Base-by-base conservation (phyloP, 805 yeast species). In the Saccharomycopsis lassenensis region DNA sequence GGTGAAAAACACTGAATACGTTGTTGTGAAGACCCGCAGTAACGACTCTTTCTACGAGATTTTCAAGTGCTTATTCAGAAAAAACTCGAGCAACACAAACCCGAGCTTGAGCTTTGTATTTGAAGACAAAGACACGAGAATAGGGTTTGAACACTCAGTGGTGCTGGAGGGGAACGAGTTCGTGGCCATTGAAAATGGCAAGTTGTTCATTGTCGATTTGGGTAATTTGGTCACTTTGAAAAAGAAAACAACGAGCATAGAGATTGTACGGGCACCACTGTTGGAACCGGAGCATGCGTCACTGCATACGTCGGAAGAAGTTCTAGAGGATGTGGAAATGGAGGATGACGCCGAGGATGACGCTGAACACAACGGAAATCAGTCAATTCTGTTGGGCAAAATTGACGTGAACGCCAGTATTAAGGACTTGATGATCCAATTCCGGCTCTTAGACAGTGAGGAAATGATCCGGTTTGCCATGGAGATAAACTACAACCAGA, bases 41-140 rank as follows among this genome's bases (percentile, higher is more conserved):
- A 26, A 33, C 11, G 31, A 28, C 7, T 14, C 10, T 8, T 12
- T 24, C 6, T 29, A 37, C n/a, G 38, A 29, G 22, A 22, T 37
- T 24, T 41, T 37, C 39, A 41, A 34, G 27, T 34, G 41, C 19
- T 32, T 34, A 5, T 37, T 41, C 16, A 36, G 44, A 36, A 41
- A 27, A 31, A 41, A 41, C 24, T 19, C 39, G 8, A 23, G 12
- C 19, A 41, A 41, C 29, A 29, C 24, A 8, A 41, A 41, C 24
- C 21, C 43, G 5, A 30, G 24, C 6, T 12, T 36, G 7, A 28
- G 10, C 10, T 15, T 35, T 10, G 15, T 14, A 14, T n/a, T 17
- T 15, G 8, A 18, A 10, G 33, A 33, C 6, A 22, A 6, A 15
- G 32, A 12, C 11, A 29, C 19, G 5, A 22, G 22, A 10, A 15